Conservation (phyloP, 345 rosid species). For the Firmiana major region DNA sequence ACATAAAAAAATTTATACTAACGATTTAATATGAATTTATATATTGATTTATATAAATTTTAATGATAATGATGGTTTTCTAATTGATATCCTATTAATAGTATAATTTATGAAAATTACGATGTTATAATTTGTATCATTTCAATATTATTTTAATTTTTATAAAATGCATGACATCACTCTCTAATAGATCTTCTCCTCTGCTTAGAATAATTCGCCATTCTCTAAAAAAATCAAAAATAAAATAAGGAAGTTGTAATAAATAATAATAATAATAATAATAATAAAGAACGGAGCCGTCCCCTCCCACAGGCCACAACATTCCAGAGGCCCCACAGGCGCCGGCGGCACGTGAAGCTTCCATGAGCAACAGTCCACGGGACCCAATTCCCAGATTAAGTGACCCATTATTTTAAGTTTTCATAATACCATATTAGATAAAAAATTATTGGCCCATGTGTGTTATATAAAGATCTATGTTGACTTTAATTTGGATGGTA, state of each 20-base stretch:
- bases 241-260: neutral
- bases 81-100: too few relatives aligned
- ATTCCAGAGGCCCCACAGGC: conserved; percentile 28
- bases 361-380: neutral
- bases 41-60: too few relatives aligned
- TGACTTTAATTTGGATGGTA: neutral
- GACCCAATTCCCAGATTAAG: neutral
- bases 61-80: too few relatives aligned
- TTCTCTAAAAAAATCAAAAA: neutral
- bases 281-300: conserved; percentile 13
- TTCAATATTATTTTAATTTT: too few relatives aligned
- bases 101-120: too few relatives aligned
- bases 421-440: neutral
- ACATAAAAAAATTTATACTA: too few relatives aligned
- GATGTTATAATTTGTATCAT: too few relatives aligned
- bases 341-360: too few relatives aligned
- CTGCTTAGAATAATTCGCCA: conserved; percentile 7
- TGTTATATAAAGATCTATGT: neutral
- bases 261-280: too few relatives aligned
- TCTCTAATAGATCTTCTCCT: neutral
- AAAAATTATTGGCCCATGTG: neutral
- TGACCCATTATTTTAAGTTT: neutral
- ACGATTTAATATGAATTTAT: too few relatives aligned
- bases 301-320: conserved; percentile 21
- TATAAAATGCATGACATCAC: neutral